Percentiles rank a stretch among this genome's conserved stretches.
Evolutionary conservation across 306 rosid species (phyloP).

Genomic region (Casuarina glauca): DNA sequence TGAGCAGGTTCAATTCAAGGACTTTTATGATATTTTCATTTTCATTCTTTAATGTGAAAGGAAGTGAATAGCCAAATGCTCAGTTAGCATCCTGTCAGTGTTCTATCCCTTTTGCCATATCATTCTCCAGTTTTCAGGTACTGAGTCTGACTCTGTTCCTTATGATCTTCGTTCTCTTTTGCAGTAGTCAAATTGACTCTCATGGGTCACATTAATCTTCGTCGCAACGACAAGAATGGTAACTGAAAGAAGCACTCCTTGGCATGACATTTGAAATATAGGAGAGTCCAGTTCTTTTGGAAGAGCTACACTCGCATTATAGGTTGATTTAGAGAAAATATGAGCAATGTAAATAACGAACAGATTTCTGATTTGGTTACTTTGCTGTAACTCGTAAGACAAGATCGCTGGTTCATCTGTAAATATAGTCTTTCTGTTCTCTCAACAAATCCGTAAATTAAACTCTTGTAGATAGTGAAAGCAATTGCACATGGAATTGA

Average conservation of each 20-base stretch:
- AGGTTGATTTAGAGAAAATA: not conserved
- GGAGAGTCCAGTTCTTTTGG: conserved; percentile 1
- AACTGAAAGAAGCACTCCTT: conserved; percentile 17
- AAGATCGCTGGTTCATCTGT: conserved; percentile 37
- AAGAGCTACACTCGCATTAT: not conserved
- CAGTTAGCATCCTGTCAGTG: not conserved
- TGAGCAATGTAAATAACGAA: conserved; percentile 6
- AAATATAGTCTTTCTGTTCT: conserved; percentile 23
- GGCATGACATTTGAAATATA: not conserved
- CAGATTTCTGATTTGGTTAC: conserved; percentile 6
- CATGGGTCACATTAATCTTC: not conserved
- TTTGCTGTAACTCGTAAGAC: conserved; percentile 27
- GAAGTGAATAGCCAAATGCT: not conserved
- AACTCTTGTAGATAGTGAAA: conserved; percentile 31
- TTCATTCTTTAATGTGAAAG: not conserved
- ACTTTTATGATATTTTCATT: not conserved
- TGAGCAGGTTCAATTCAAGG: not conserved
- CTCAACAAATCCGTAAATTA: conserved; percentile 40
- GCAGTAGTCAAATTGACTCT: conserved; percentile 50
- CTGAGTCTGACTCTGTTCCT: conserved; percentile 12
- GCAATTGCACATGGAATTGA: conserved; percentile 22
- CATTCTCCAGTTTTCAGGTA: conserved; percentile 9
- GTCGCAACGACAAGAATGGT: conserved; percentile 20
- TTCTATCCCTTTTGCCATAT: not conserved
- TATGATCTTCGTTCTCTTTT: conserved; percentile 26